Evolutionary conservation across 345 rosid species (phyloP).

Genomic region (Eutrema japonicum): DNA sequence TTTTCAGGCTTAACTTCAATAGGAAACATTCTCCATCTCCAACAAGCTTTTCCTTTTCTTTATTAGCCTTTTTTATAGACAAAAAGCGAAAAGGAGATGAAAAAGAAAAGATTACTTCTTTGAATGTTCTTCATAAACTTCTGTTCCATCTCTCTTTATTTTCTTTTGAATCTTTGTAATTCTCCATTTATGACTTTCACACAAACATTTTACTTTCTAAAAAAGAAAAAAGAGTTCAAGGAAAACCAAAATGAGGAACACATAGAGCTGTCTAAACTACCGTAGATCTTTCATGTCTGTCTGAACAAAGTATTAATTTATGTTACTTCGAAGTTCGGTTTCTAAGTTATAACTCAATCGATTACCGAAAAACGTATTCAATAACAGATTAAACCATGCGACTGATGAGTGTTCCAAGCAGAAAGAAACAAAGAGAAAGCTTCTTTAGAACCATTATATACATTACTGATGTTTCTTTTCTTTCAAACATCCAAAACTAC

Average conservation of each 20-base stretch:
- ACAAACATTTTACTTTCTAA: constrained; percentile 21
- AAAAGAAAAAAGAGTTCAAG: not conserved
- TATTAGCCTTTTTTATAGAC: constrained; percentile 26
- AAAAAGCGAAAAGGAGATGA: constrained; percentile 28
- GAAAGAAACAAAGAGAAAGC: constrained; percentile 18
- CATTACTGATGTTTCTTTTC: constrained; percentile 15
- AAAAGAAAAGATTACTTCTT: constrained; percentile 19
- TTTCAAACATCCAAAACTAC: constrained; percentile 22
- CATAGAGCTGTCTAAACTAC: constrained; percentile 14
- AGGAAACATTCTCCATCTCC: constrained; percentile 45
- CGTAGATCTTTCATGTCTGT: not conserved
- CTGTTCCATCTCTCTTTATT: constrained; percentile 34
- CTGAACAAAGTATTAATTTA: not conserved
- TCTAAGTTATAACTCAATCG: constrained; percentile 8
- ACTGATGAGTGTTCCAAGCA: not conserved
- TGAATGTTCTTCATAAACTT: constrained; percentile 42
- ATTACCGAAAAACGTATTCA: not conserved
- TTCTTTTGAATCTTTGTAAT: constrained; percentile 33
- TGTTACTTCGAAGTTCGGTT: constrained; percentile 8
- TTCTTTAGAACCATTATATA: constrained; percentile 37
- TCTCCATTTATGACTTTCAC: constrained; percentile 2
- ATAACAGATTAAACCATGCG: constrained; percentile 14
- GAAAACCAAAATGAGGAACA: constrained; percentile 22
- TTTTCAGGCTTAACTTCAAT: constrained; percentile 38
- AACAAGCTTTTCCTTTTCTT: constrained; percentile 39